A percentile compares a stretch with the other conserved stretches of the same genome.
Conservation (phyloP, 2,329 filamentous ascomycete species). For the Aspergillus sp. region DNA sequence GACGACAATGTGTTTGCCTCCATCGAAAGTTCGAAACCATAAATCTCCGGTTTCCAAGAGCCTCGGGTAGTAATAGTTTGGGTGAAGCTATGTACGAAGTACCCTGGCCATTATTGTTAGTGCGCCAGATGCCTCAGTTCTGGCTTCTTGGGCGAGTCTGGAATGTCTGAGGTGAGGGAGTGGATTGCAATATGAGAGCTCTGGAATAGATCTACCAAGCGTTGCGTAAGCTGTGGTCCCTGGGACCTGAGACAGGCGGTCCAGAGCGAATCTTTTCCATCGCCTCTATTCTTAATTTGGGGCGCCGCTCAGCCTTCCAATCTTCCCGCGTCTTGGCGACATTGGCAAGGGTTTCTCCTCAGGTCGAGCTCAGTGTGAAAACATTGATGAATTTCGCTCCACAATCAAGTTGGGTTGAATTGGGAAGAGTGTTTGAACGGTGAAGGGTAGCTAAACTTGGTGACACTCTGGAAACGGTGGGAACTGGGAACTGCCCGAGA, state of each 20-base stretch:
- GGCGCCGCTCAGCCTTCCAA: slow-evolving; percentile 2
- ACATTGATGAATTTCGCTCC: too few species aligned
- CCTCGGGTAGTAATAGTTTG: background rate
- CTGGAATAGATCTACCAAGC: slow-evolving; percentile 9
- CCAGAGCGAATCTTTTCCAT: slow-evolving; percentile 1
- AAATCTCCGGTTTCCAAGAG: background rate
- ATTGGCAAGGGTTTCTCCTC: background rate
- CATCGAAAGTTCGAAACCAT: too few species aligned
- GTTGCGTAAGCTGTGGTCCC: slow-evolving; percentile 27
- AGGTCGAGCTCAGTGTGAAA: background rate
- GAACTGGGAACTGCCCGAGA: too few species aligned
- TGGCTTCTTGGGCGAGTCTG: slow-evolving; percentile 9
- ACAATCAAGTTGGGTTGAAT: too few species aligned
- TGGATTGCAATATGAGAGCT: background rate
- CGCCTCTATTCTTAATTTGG: slow-evolving; percentile 20
- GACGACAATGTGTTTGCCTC: background rate
- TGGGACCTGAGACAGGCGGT: slow-evolving; percentile 5
- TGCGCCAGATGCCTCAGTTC: background rate
- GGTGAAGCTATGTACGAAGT: background rate
- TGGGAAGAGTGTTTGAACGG: too few species aligned
- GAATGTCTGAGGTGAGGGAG: slow-evolving; percentile 5
- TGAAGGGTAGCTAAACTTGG: too few species aligned
- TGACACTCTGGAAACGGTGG: too few species aligned
- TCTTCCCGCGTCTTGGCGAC: slow-evolving; percentile 18
- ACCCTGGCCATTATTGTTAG: background rate